These are phyloP conservation scores for Annulohypoxylon moriforme DNA, from an alignment of 495 filamentous ascomycete genomes.

Conservation along the genomic window DNA sequence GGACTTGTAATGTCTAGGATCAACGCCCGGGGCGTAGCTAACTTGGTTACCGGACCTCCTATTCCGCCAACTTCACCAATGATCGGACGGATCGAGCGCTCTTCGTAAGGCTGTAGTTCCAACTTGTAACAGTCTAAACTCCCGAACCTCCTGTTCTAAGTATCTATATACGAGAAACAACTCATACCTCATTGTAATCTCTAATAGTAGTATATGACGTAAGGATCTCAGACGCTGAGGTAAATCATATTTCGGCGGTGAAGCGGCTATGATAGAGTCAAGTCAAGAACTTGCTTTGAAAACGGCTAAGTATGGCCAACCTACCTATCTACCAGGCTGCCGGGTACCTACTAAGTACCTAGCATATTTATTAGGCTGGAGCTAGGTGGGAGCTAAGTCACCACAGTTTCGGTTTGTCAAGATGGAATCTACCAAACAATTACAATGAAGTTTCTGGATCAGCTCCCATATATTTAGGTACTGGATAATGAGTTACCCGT, in stretches of 20 bases:
- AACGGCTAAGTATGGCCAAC: too few relatives aligned
- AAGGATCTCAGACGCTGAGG: not conserved
- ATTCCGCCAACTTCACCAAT: slow-evolving; percentile 26
- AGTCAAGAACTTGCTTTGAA: too few relatives aligned
- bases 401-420: too few relatives aligned
- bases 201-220: not conserved
- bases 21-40: not conserved
- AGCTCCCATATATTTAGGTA: too few relatives aligned
- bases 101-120: not conserved
- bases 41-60: slow-evolving; percentile 20
- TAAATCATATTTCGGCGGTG: not conserved
- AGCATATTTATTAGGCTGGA: too few relatives aligned
- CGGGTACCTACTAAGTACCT: too few relatives aligned
- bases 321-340: too few relatives aligned
- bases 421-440: too few relatives aligned
- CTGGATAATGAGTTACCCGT: too few relatives aligned
- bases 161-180: not conserved
- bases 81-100: slow-evolving; percentile 19
- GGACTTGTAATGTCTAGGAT: slow-evolving; percentile 1
- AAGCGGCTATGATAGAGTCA: too few relatives aligned
- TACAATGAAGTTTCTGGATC: not conserved
- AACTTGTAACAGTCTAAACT: not conserved
- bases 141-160: not conserved
- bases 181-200: not conserved
- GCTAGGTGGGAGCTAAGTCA: too few relatives aligned